Percentiles rank a stretch among this genome's conserved stretches.
These are phyloP conservation scores for Apiospora koreana DNA, from an alignment of 2,329 filamentous ascomycete genomes.

Conservation along the genomic window DNA sequence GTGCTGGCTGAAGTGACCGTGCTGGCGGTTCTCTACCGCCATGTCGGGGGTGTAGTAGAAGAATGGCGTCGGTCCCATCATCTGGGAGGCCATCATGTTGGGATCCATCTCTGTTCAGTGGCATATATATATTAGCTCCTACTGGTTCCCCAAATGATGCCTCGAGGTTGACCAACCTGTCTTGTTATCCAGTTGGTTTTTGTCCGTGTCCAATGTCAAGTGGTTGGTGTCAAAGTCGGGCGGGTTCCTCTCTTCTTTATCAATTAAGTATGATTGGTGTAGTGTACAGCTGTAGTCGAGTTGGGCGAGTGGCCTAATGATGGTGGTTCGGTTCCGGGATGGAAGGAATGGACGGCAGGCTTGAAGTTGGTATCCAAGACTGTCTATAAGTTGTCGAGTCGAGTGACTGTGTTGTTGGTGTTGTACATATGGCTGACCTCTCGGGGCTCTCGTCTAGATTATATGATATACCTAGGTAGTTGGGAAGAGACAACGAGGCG, in stretches of 20 bases:
- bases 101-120: constrained; percentile 61
- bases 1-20: constrained; percentile 73
- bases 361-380: constrained; percentile 23
- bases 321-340: constrained; percentile 34
- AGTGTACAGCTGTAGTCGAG: constrained; percentile 30
- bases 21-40: constrained; percentile 70
- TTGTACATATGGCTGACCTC: constrained; percentile 10
- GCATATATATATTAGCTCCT: constrained; percentile 7
- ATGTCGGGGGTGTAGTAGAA: constrained; percentile 90
- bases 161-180: not conserved
- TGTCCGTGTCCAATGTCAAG: constrained; percentile 1
- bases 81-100: constrained; percentile 54
- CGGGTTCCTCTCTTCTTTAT: constrained; percentile 25
- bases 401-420: constrained; percentile 17
- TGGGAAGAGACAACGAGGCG: constrained; percentile 20
- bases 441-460: constrained; percentile 12
- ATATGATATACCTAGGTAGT: constrained; percentile 20
- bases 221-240: not conserved
- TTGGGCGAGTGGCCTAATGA: constrained; percentile 37
- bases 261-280: constrained; percentile 34
- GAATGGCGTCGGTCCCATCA: constrained; percentile 74
- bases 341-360: constrained; percentile 36
- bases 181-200: constrained; percentile 16
- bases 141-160: constrained; percentile 19
- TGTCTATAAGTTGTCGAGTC: constrained; percentile 30